Evolutionary conservation across 176 grass and related monocot genomes (phyloP).

Genomic region (Paspalum vaginatum): DNA sequence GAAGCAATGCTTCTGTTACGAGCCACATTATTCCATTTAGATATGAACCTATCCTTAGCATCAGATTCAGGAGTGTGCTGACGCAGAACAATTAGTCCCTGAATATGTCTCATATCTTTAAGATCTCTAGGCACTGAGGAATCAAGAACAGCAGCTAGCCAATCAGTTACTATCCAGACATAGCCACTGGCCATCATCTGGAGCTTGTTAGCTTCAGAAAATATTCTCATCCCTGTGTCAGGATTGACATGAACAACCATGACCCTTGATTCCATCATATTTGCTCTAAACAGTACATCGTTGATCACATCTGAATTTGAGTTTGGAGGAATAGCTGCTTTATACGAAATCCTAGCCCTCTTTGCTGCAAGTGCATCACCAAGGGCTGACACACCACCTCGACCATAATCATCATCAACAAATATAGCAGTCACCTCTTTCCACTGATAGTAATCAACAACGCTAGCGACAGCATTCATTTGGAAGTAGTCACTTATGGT

Average conservation of each 20-base stretch:
- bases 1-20: constrained; percentile 48
- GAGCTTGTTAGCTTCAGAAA: constrained; percentile 65
- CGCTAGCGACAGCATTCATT: constrained; percentile 72
- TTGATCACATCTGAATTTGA: constrained; percentile 49
- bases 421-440: constrained; percentile 80
- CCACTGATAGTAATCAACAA: constrained; percentile 82
- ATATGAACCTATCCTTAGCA: constrained; percentile 62
- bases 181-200: constrained; percentile 70
- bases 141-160: constrained; percentile 85
- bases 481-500: constrained; percentile 76
- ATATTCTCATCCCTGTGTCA: constrained; percentile 65
- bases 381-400: constrained; percentile 62
- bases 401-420: constrained; percentile 84
- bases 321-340: constrained; percentile 67
- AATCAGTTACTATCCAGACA: constrained; percentile 87
- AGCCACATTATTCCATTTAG: constrained; percentile 58
- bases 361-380: constrained; percentile 63
- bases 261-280: constrained; percentile 87
- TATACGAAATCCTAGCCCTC: constrained; percentile 77
- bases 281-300: constrained; percentile 61
- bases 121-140: constrained; percentile 35
- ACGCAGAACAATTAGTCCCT: constrained; percentile 75
- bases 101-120: constrained; percentile 57
- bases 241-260: constrained; percentile 84
- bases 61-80: constrained; percentile 65